These are phyloP conservation scores for Phaeosphaeriaceae sp. DNA, from an alignment of 2,329 filamentous ascomycete genomes.

Conservation along the genomic window DNA sequence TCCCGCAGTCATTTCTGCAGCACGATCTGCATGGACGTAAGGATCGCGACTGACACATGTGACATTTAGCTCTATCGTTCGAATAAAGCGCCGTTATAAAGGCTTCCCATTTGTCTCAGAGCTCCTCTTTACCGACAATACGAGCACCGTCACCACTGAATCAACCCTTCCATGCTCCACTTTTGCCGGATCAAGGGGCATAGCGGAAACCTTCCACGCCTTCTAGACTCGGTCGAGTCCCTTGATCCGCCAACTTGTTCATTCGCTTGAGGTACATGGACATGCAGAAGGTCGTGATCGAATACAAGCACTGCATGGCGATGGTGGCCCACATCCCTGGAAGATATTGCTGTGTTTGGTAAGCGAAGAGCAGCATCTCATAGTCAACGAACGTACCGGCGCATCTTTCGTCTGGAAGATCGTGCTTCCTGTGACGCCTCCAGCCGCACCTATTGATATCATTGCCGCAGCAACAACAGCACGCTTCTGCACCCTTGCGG, in stretches of 20 bases:
- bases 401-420: slow-evolving; percentile 37
- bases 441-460: slow-evolving; percentile 34
- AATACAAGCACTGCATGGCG: slow-evolving; percentile 32
- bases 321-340: slow-evolving; percentile 40
- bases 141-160: neutral
- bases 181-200: slow-evolving; percentile 18
- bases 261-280: slow-evolving; percentile 30
- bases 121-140: neutral
- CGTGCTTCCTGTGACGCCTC: slow-evolving; percentile 33
- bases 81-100: neutral
- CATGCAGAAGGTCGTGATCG: slow-evolving; percentile 30
- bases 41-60: neutral
- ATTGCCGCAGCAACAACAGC: slow-evolving; percentile 40
- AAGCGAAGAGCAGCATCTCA: neutral
- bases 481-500: slow-evolving; percentile 37
- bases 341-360: slow-evolving; percentile 25
- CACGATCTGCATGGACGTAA: neutral
- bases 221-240: slow-evolving; percentile 26
- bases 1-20: neutral
- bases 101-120: neutral
- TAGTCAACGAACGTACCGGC: slow-evolving; percentile 22
- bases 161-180: neutral
- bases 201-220: slow-evolving; percentile 38
- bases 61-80: neutral
- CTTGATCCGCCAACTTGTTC: slow-evolving; percentile 33